These are phyloP conservation scores for Alternaria sp. DNA, from an alignment of 2,329 filamentous ascomycete genomes.

Conservation along the genomic window DNA sequence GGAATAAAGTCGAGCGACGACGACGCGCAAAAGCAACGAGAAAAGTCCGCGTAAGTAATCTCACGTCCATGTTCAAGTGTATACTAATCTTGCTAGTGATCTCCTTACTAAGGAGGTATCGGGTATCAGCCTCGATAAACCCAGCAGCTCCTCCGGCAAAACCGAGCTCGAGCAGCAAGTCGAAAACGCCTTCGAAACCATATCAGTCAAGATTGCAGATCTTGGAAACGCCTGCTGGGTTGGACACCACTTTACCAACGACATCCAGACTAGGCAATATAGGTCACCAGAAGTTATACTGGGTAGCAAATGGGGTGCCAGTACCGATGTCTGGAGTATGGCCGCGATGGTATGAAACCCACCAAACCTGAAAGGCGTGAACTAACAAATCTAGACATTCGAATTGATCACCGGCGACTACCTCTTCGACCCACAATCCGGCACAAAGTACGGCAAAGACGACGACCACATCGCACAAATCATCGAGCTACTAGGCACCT, in stretches of 20 bases:
- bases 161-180: constrained; percentile 54
- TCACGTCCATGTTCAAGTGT: not conserved
- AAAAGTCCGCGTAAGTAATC: constrained; percentile 85
- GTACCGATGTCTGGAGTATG: constrained; percentile 99
- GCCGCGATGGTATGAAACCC: constrained; percentile 82
- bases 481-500: constrained; percentile 92
- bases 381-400: constrained; percentile 72
- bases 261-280: constrained; percentile 98
- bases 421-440: constrained; percentile 96
- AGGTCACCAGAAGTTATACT: constrained; percentile 96
- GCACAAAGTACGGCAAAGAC: constrained; percentile 98
- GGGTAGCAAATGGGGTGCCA: constrained; percentile 98
- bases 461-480: constrained; percentile 99
- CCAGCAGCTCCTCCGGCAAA: constrained; percentile 60
- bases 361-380: not conserved
- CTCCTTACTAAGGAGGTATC: constrained; percentile 91
- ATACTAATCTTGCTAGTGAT: constrained; percentile 64
- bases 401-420: constrained; percentile 98
- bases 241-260: constrained; percentile 98
- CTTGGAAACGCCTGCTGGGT: constrained; percentile 99
- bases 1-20: constrained; percentile 62
- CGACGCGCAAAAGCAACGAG: constrained; percentile 74
- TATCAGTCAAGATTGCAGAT: constrained; percentile 99
- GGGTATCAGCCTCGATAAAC: constrained; percentile 86
- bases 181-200: constrained; percentile 73